phyloP scores from a whole-genome alignment of 1,284 basidiomycete genomes.

The Crucibulum parvulum region DNA sequence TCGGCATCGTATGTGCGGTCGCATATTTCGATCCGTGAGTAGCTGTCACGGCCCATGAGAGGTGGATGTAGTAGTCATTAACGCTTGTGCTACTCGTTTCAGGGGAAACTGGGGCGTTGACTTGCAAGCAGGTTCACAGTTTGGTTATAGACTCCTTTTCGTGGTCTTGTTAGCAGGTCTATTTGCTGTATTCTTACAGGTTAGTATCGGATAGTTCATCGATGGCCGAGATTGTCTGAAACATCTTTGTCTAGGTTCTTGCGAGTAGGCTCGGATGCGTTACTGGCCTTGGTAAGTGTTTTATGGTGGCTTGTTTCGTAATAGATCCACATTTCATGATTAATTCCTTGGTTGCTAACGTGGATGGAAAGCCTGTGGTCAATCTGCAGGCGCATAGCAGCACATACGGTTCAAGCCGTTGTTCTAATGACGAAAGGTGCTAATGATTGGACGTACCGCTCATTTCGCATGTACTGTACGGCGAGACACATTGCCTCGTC shows the following conservation, averaged over 20 bases:
- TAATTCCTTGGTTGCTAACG: no score
- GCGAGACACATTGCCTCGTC: neutral
- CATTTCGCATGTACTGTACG: neutral
- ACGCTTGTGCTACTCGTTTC: constrained; percentile 1
- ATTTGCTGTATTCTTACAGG: constrained; percentile 85
- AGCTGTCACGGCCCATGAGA: neutral
- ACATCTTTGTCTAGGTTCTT: constrained; percentile 49
- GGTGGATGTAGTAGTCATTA: neutral
- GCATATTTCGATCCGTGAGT: constrained; percentile 74
- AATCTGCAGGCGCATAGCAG: no score
- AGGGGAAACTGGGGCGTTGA: constrained; percentile 84
- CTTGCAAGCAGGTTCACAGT: constrained; percentile 76
- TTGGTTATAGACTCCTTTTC: constrained; percentile 88
- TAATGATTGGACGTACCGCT: no score
- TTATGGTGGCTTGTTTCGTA: neutral
- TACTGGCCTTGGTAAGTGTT: constrained; percentile 65
- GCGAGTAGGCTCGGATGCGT: constrained; percentile 73
- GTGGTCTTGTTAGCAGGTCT: constrained; percentile 85
- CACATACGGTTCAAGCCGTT: no score
- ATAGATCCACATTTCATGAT: neutral
- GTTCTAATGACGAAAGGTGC: no score
- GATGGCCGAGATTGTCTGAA: neutral
- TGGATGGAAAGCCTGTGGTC: no score
- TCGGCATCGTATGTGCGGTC: constrained; percentile 65
- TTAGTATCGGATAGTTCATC: constrained; percentile 29